A percentile compares a stretch with the other conserved stretches of the same genome.
Conservation (phyloP, 169 alveolate genomes). For the Amoebophrya sp. region DNA sequence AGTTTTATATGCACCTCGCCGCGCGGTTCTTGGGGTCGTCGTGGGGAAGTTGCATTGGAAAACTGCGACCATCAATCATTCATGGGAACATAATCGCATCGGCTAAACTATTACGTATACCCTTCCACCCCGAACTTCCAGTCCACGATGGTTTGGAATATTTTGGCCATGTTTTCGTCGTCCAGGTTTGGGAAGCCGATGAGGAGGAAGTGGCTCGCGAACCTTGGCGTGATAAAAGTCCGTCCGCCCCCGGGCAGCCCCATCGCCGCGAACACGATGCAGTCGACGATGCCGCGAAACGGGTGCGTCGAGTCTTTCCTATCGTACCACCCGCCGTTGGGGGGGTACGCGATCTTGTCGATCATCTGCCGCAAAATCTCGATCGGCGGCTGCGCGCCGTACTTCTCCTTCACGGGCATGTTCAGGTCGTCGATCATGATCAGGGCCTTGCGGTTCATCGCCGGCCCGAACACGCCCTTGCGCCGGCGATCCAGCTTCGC, state of each 20-base stretch:
- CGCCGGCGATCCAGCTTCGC: slow-evolving; percentile 69
- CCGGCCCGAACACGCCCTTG: slow-evolving; percentile 80
- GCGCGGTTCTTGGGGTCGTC: no score
- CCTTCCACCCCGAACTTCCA: slow-evolving; percentile 47
- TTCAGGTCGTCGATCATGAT: slow-evolving; percentile 82
- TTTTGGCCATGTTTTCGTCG: slow-evolving; percentile 69
- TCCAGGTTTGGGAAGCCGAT: slow-evolving; percentile 68
- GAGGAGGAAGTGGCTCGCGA: slow-evolving; percentile 62
- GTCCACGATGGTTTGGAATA: slow-evolving; percentile 63
- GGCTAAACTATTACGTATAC: no score
- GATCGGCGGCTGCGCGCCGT: slow-evolving; percentile 80
- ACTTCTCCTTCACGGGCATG: slow-evolving; percentile 84
- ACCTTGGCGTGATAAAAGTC: slow-evolving; percentile 67
- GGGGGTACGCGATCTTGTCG: slow-evolving; percentile 77
- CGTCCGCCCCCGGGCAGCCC: slow-evolving; percentile 72
- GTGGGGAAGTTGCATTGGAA: no score
- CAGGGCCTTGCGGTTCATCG: slow-evolving; percentile 63
- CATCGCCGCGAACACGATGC: slow-evolving; percentile 67
- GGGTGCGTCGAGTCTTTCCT: slow-evolving; percentile 59
- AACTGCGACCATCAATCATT: no score
- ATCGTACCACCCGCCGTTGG: slow-evolving; percentile 66
- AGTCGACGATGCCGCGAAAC: slow-evolving; percentile 77
- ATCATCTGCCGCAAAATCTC: slow-evolving; percentile 73
- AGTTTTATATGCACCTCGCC: no score
- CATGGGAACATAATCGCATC: no score